phyloP scores from a whole-genome alignment of 306 rosid genomes.

The Urtica urens region DNA sequence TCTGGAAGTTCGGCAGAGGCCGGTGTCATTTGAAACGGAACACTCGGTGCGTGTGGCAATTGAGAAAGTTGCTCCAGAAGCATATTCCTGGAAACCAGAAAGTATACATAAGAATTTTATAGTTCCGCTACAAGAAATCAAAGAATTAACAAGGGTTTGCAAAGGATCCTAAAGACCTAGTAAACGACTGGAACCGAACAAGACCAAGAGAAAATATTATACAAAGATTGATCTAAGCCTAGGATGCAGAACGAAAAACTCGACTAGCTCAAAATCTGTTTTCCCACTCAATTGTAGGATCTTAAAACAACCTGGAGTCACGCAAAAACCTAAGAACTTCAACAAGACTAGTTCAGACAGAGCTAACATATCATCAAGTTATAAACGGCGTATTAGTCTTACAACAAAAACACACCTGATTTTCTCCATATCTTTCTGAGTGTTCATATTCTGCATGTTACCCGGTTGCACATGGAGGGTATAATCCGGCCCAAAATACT shows the following conservation, averaged over 20 bases:
- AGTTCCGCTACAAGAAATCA: background rate
- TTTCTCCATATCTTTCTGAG: conserved; percentile 71
- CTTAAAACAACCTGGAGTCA: background rate
- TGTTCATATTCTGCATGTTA: conserved; percentile 73
- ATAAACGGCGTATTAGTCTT: too few relatives aligned
- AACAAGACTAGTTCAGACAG: background rate
- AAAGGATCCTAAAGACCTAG: background rate
- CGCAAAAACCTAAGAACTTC: background rate
- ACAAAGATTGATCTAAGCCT: background rate
- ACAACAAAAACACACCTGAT: conserved; percentile 59
- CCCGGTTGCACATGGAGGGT: conserved; percentile 63
- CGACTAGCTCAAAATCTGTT: too few relatives aligned
- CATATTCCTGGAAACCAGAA: conserved; percentile 36
- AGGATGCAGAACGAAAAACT: background rate
- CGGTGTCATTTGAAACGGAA: conserved; percentile 64
- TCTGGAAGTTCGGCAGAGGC: conserved; percentile 48
- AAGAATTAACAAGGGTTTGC: background rate
- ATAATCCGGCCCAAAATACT: conserved; percentile 88
- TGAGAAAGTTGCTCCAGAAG: conserved; percentile 66
- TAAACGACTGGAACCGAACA: background rate
- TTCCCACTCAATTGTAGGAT: background rate
- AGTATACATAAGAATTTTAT: background rate
- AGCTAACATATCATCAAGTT: too few relatives aligned
- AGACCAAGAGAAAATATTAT: background rate
- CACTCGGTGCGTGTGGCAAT: conserved; percentile 74